Conservation (phyloP, 257 asterid genomes). For the Solanum habrochaites region DNA sequence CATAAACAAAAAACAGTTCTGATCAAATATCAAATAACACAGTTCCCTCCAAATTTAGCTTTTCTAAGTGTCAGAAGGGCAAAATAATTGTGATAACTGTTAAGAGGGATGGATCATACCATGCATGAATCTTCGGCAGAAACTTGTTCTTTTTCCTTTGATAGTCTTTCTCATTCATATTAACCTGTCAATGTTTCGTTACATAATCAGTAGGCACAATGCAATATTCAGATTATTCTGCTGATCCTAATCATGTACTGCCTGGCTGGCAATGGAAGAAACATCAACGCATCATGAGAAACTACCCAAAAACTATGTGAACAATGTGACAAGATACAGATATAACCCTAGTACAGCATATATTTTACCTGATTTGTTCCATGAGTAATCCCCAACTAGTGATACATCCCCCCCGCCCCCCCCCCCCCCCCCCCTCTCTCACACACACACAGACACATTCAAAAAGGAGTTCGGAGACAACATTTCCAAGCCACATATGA, state of each 20-base stretch:
- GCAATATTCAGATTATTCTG: background rate
- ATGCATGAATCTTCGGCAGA: slow-evolving; percentile 97
- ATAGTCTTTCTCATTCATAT: slow-evolving; percentile 98
- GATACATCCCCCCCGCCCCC: background rate
- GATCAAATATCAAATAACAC: background rate
- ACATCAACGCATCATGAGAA: background rate
- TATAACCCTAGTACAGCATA: background rate
- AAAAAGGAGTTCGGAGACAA: background rate
- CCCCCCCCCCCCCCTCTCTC: background rate
- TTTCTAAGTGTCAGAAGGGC: background rate
- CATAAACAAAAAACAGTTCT: background rate
- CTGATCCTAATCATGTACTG: background rate
- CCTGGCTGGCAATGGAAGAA: background rate
- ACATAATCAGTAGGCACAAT: background rate
- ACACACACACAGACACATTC: background rate
- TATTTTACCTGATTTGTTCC: background rate
- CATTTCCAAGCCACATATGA: background rate
- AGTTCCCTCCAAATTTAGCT: background rate
- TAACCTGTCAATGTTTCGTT: slow-evolving; percentile 52
- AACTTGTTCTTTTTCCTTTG: slow-evolving; percentile 96
- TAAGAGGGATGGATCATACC: slow-evolving; percentile 39
- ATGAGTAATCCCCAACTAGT: background rate
- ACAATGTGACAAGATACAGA: background rate
- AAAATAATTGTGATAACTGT: background rate
- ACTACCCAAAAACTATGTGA: background rate